Base-by-base conservation (phyloP, 345 rosid species). In the Rhodomyrtus tomentosa region DNA sequence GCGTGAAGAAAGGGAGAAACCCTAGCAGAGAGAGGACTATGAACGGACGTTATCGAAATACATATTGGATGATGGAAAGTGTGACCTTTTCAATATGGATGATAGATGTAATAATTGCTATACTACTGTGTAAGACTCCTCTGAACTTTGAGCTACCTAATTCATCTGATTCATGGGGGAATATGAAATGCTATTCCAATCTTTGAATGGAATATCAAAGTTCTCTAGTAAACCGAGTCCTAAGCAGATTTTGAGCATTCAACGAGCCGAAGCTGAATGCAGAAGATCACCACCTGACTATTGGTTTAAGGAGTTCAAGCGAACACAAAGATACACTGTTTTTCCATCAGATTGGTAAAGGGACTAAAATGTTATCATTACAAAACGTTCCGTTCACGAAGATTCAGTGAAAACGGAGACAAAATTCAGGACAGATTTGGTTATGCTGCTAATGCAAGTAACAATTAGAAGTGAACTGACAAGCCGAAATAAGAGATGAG, bases 281-380 rank as follows among this genome's bases (percentile, higher is more conserved):
- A n/a, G 18, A 0, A n/a, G 1, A 56, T 11, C 1, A 15, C 7
- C 18, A 1, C 36, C 16, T 56, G 0, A 10, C 49, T 13, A 2
- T 3, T 5, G 1, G 72, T 58, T 58, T 8, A 27, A 5, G 2
- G 4, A 27, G 72, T 58, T 15, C 20, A 27, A 58, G 4, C 1
- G 4, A 5, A 58, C 20, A n/a, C 21, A 58, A 27, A 2, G 18
- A 27, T 58, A 13, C 14, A 3, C 3, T 0, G 32, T 52, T n/a
- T 5, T 1, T 1, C 18, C 62, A 56, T 27, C 16, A 27, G 36
- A 58, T n/a, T 1, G 72, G 72, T 27, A 13, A 12, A 58, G 4
- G 38, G 72, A 27, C 72, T 1, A 58, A 58, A 1, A 58, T n/a
- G 11, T 25, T n/a, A 1, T 56, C 7, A 5, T 5, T 13, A 13